Percentiles rank a stretch among this genome's conserved stretches.
Evolutionary conservation across 148 eudicot genomes (phyloP).

Genomic region (Cornus suecica): DNA sequence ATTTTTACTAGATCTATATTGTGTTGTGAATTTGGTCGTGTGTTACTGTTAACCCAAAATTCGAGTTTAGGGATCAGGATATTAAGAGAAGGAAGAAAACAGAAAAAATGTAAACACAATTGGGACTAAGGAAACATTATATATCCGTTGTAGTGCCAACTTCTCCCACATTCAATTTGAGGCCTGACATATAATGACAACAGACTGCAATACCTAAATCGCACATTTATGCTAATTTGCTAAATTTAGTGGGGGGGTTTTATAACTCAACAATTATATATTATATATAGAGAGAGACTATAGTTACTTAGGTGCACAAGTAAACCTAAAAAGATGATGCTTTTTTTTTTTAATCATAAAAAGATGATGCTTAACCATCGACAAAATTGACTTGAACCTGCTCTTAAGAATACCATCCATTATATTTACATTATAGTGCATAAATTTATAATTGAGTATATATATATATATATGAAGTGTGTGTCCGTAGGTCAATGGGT

Average conservation of each 20-base stretch:
- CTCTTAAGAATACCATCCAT: neutral
- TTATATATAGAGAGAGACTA: neutral
- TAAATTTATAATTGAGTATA: neutral
- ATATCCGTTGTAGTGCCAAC: too few species aligned
- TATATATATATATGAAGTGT: neutral
- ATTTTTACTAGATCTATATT: too few species aligned
- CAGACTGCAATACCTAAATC: neutral
- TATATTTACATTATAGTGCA: neutral
- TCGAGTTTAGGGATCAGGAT: too few species aligned
- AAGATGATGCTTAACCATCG: neutral
- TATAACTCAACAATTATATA: neutral
- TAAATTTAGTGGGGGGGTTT: neutral
- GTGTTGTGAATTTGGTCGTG: too few species aligned
- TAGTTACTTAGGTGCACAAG: conserved; percentile 1
- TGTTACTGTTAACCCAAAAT: too few species aligned
- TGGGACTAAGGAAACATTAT: too few species aligned
- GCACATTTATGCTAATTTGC: neutral
- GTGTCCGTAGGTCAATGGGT: neutral
- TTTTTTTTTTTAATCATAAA: neutral
- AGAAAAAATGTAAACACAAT: too few species aligned
- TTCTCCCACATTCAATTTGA: too few species aligned
- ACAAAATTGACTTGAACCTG: neutral
- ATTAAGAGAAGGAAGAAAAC: too few species aligned
- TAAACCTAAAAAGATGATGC: neutral
- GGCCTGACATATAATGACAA: neutral